These are phyloP conservation scores for Hortaea sp. DNA, from an alignment of 2,329 filamentous ascomycete genomes.

Conservation along the genomic window DNA sequence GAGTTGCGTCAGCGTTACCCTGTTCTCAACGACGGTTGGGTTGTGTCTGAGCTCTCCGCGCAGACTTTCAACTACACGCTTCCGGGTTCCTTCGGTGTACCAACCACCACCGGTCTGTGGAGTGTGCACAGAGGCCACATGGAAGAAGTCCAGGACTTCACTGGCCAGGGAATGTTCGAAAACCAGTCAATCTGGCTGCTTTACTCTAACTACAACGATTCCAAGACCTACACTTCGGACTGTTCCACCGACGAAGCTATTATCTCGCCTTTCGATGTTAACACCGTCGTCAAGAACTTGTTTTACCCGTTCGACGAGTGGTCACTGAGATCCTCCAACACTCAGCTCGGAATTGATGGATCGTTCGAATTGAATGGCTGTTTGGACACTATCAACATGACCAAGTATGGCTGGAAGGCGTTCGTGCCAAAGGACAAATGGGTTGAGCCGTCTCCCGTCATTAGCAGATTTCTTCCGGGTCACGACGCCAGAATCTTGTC, in stretches of 20 bases:
- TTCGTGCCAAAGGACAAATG: conserved; percentile 47
- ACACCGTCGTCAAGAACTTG: conserved; percentile 50
- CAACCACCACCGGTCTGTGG: conserved; percentile 52
- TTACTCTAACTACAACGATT: conserved; percentile 40
- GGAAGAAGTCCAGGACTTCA: conserved; percentile 43
- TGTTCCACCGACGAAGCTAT: conserved; percentile 44
- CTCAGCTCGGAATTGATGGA: conserved; percentile 38
- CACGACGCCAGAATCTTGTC: conserved; percentile 51
- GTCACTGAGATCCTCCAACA: conserved; percentile 37
- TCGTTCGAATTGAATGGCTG: conserved; percentile 46
- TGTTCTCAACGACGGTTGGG: conserved; percentile 50
- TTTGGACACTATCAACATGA: conserved; percentile 41
- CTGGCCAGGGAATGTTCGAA: conserved; percentile 25
- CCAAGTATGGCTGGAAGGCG: conserved; percentile 49
- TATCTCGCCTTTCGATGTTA: conserved; percentile 45
- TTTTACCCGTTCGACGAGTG: conserved; percentile 53
- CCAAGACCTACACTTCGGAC: conserved; percentile 47
- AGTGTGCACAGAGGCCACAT: conserved; percentile 46
- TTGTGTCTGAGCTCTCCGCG: conserved; percentile 46
- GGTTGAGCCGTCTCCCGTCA: conserved; percentile 43
- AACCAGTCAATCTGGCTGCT: conserved; percentile 44
- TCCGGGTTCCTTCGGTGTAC: conserved; percentile 42
- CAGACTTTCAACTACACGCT: conserved; percentile 42
- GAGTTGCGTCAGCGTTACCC: conserved; percentile 48
- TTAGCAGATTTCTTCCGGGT: conserved; percentile 51